These are phyloP conservation scores for Acorus gramineus DNA, from an alignment of 106 monocot species.

Conservation along the genomic window DNA sequence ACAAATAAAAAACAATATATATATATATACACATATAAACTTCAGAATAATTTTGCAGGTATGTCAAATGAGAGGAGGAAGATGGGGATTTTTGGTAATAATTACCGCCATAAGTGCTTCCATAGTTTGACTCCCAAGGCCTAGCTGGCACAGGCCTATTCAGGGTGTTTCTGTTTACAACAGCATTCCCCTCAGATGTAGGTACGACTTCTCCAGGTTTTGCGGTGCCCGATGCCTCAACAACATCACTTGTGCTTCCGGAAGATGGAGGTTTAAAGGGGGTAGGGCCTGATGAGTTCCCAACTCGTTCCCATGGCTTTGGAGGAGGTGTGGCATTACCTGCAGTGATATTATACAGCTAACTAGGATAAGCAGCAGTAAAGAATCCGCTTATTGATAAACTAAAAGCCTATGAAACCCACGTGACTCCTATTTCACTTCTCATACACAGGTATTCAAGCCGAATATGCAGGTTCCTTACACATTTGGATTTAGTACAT, in stretches of 20 bases:
- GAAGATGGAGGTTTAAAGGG: slow-evolving; percentile 84
- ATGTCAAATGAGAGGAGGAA: too few species aligned
- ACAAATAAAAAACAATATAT: neutral
- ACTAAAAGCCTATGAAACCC: too few species aligned
- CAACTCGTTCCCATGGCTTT: slow-evolving; percentile 83
- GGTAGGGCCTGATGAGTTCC: slow-evolving; percentile 44
- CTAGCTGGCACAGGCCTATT: slow-evolving; percentile 64
- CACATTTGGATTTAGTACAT: too few species aligned
- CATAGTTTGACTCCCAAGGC: slow-evolving; percentile 86
- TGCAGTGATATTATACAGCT: slow-evolving; percentile 8
- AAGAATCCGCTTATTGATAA: too few species aligned
- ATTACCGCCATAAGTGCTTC: slow-evolving; percentile 68
- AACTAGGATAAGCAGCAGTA: too few species aligned
- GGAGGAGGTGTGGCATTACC: slow-evolving; percentile 38
- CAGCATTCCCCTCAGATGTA: slow-evolving; percentile 15
- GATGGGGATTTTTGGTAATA: too few species aligned
- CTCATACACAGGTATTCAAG: too few species aligned
- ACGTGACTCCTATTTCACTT: too few species aligned
- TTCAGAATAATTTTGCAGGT: too few species aligned
- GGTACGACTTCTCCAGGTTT: slow-evolving; percentile 81
- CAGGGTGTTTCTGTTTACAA: slow-evolving; percentile 25
- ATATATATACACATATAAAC: neutral
- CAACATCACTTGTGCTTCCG: slow-evolving; percentile 76
- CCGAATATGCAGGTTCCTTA: too few species aligned
- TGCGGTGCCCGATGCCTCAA: slow-evolving; percentile 88